Percentiles rank a stretch among this genome's conserved stretches.
Evolutionary conservation across 2,329 filamentous ascomycete genomes (phyloP).

Genomic region (Clonostachys rosea): DNA sequence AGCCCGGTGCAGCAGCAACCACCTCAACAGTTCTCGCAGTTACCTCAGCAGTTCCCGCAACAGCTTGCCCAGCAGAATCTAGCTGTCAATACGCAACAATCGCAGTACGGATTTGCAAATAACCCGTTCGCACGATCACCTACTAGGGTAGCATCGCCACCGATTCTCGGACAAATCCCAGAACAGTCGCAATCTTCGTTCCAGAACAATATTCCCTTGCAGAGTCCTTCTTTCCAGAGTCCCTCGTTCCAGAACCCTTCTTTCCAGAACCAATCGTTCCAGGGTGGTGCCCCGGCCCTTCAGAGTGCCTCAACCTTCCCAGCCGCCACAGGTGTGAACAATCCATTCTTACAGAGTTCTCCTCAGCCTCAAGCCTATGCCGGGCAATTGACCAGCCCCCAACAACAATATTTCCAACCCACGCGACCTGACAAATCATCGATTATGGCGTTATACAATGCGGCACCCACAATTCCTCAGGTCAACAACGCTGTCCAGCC

Average conservation of each 20-base stretch:
- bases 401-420: conserved; percentile 30
- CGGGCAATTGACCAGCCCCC: conserved; percentile 16
- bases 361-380: conserved; percentile 17
- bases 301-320: neutral
- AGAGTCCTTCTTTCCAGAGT: neutral
- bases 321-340: conserved; percentile 8
- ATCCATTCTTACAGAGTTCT: conserved; percentile 28
- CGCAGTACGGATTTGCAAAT: conserved; percentile 24
- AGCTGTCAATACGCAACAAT: conserved; percentile 30
- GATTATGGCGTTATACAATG: conserved; percentile 69
- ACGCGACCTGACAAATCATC: conserved; percentile 63
- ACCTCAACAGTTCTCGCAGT: neutral
- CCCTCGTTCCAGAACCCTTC: too few relatives aligned
- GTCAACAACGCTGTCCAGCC: conserved; percentile 13
- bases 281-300: too few relatives aligned
- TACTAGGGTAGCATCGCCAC: conserved; percentile 43
- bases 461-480: conserved; percentile 16
- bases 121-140: conserved; percentile 48
- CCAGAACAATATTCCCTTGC: conserved; percentile 9
- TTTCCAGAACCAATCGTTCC: too few relatives aligned
- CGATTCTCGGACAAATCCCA: conserved; percentile 42
- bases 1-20: conserved; percentile 14
- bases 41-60: conserved; percentile 7
- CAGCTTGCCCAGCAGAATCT: conserved; percentile 29
- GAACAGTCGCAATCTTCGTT: conserved; percentile 45